Base-by-base conservation (phyloP, 2,329 filamentous ascomycete genomes). In the Alternaria infectoria region DNA sequence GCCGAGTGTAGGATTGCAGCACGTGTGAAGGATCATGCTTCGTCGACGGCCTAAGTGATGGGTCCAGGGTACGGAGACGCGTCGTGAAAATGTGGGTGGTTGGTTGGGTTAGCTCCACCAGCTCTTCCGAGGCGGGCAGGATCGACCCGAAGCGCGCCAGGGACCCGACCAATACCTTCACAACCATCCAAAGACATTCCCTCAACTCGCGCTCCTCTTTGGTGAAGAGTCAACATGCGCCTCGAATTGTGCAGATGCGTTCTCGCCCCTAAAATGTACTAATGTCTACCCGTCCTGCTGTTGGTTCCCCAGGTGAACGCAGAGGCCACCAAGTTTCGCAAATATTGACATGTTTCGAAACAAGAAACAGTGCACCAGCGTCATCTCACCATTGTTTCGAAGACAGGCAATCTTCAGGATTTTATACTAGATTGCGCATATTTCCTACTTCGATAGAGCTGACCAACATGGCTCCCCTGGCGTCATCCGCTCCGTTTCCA, bases 311-410 rank as follows among this genome's bases (percentile, higher is more conserved):
- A 23, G 43, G 44, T 28, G 40, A n/a, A 23, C 21, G 52, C 28
- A 47, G 26, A 43, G 45, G 52, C 45, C 32, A 23, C 17, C 30
- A 40, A 21, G 58, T 61, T 57, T 61, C 58, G 52, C 32, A 23
- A 57, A 25, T 25, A 61, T 28, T 26, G 56, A n/a, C 52, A 47
- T 46, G 58, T 61, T 61, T 61, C 19, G 58, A 61, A 61, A 61
- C 58, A 55, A 46, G 58, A 61, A 61, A 57, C 58, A 55, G 36
- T 43, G 32, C n/a, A 50, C 44, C 32, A 32, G 45, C 45, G 45
- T 19, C 45, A 61, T 61, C 44, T 61, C 58, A 61, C 58, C 52
- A 61, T 50, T 57, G 58, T 61, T 61, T 61, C 55, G 47, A 40
- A 47, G 44, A 36, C 52, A 50, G 55, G 44, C 26, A 49, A 50